Evolutionary conservation across 2,329 filamentous ascomycete species (phyloP).

Genomic region (Cytospora schulzeri): DNA sequence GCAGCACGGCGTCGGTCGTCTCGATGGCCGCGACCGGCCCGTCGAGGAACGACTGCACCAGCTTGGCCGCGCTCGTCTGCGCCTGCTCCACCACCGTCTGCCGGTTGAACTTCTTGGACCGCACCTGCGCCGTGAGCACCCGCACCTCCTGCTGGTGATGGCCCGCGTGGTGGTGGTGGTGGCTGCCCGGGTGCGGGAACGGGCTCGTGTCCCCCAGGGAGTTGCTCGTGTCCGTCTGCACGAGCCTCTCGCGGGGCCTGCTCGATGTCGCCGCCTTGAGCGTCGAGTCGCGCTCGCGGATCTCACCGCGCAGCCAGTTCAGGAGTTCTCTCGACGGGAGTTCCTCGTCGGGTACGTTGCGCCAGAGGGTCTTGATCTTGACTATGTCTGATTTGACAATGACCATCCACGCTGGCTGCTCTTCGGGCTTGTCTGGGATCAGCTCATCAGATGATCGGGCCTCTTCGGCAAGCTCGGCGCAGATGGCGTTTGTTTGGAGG

Average conservation of each 20-base stretch:
- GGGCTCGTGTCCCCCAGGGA: constrained; percentile 12
- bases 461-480: constrained; percentile 83
- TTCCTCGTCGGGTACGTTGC: constrained; percentile 75
- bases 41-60: constrained; percentile 71
- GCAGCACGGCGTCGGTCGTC: constrained; percentile 80
- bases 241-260: constrained; percentile 14
- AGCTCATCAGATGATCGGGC: constrained; percentile 79
- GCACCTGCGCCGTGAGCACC: constrained; percentile 79
- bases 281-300: constrained; percentile 73
- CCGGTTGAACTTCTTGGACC: constrained; percentile 90
- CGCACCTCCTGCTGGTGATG: constrained; percentile 71
- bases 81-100: constrained; percentile 83
- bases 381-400: constrained; percentile 81
- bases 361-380: constrained; percentile 79
- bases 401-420: constrained; percentile 82
- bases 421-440: constrained; percentile 73
- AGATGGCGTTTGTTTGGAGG: constrained; percentile 83
- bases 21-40: constrained; percentile 88
- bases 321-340: constrained; percentile 73
- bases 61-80: constrained; percentile 57
- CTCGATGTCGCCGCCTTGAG: constrained; percentile 40
- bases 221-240: constrained; percentile 10
- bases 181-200: constrained; percentile 32
- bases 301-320: constrained; percentile 78
- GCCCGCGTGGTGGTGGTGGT: constrained; percentile 16